phyloP scores from a whole-genome alignment of 345 rosid genomes.

The Lumnitzera racemosa region DNA sequence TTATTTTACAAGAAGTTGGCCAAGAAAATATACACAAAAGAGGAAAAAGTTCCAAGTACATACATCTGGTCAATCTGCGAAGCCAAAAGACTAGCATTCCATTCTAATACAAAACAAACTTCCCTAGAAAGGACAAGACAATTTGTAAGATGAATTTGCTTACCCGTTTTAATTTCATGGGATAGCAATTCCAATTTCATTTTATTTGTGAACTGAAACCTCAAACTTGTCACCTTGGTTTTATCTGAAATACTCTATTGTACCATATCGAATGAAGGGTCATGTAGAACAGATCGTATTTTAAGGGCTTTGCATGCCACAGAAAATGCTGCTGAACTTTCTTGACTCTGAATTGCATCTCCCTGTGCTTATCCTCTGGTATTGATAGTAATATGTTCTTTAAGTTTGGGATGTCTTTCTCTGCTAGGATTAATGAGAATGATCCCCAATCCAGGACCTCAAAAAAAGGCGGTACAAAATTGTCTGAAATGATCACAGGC shows the following conservation, averaged over 20 bases:
- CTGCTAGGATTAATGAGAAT: conserved; percentile 66
- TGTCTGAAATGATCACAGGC: conserved; percentile 83
- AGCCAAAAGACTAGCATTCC: not conserved
- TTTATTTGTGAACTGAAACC: not conserved
- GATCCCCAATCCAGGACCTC: conserved; percentile 76
- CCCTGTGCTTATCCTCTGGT: conserved; percentile 52
- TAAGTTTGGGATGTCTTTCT: conserved; percentile 76
- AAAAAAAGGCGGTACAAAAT: conserved; percentile 84
- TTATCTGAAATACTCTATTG: conserved; percentile 74
- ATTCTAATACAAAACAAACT: not conserved
- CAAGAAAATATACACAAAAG: not conserved
- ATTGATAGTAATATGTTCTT: conserved; percentile 53
- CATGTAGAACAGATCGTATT: conserved; percentile 87
- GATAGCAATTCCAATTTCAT: not conserved
- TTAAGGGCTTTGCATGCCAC: conserved; percentile 80
- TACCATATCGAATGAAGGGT: conserved; percentile 90
- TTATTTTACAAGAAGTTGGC: not conserved
- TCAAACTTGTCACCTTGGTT: conserved; percentile 32
- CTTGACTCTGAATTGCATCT: conserved; percentile 69
- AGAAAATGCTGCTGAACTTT: conserved; percentile 77
- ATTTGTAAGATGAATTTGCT: too few relatives aligned
- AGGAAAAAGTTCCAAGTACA: not conserved
- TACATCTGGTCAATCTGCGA: not conserved
- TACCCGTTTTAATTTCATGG: too few relatives aligned
- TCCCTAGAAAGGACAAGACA: too few relatives aligned